Evolutionary conservation across 768 basidiomycete genomes (phyloP).

Genomic region (Tulasnella sp.): DNA sequence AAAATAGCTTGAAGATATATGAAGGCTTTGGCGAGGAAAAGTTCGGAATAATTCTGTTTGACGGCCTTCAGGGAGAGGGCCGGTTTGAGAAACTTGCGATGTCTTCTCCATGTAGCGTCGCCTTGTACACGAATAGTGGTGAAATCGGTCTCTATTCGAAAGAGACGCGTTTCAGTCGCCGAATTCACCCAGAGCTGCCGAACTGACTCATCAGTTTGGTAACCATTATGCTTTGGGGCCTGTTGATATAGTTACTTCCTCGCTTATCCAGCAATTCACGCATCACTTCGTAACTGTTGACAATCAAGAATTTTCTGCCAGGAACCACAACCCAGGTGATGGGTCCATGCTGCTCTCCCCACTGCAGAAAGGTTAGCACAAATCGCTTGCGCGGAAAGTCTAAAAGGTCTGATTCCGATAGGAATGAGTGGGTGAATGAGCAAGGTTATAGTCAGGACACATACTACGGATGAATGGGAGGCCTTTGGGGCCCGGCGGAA

Average conservation of each 20-base stretch:
- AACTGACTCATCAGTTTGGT: neutral
- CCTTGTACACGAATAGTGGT: neutral
- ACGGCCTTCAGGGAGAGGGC: neutral
- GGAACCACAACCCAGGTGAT: neutral
- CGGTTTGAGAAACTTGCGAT: neutral
- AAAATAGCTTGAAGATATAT: neutral
- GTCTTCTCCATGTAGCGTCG: neutral
- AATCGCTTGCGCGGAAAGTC: neutral
- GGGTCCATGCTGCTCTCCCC: neutral
- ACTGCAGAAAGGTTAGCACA: neutral
- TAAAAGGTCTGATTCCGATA: neutral
- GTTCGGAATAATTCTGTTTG: neutral
- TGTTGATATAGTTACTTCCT: slow-evolving; percentile 6
- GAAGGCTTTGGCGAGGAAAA: neutral
- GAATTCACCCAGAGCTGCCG: neutral
- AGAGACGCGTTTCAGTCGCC: neutral
- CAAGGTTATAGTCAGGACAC: neutral
- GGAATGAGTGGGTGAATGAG: neutral
- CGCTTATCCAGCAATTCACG: neutral
- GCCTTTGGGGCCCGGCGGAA: neutral
- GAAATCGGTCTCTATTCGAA: neutral
- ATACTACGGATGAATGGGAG: neutral
- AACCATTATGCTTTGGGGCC: neutral
- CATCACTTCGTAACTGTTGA: neutral
- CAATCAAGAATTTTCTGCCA: neutral